These are phyloP conservation scores for Citeromyces siamensis DNA, from an alignment of 1,139 yeast species.

Conservation along the genomic window DNA sequence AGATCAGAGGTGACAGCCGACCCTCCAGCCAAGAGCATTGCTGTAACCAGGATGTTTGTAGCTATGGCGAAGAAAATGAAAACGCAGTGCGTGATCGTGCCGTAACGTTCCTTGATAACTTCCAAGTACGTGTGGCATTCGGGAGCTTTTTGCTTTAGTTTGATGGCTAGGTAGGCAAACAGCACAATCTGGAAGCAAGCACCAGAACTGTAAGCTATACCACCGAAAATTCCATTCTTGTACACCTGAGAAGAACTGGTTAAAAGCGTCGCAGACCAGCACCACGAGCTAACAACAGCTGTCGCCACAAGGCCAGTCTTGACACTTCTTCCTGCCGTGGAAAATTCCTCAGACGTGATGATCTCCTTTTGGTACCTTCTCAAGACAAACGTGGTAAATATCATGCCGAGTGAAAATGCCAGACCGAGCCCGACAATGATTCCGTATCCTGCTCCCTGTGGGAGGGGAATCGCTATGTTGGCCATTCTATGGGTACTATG, in stretches of 20 bases:
- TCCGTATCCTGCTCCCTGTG: slow-evolving; percentile 55
- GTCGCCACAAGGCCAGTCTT: slow-evolving; percentile 25
- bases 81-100: slow-evolving; percentile 24
- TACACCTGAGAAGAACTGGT: slow-evolving; percentile 9
- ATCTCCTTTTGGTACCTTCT: slow-evolving; percentile 21
- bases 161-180: slow-evolving; percentile 40
- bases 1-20: slow-evolving; percentile 28
- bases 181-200: slow-evolving; percentile 30
- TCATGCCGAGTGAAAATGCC: slow-evolving; percentile 27
- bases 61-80: slow-evolving; percentile 21
- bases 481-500: no score
- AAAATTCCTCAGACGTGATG: slow-evolving; percentile 27
- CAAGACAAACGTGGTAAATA: slow-evolving; percentile 20
- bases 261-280: slow-evolving; percentile 28
- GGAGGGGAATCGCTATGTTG: slow-evolving; percentile 22
- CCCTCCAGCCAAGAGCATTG: slow-evolving; percentile 31
- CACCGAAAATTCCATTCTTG: slow-evolving; percentile 1
- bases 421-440: slow-evolving; percentile 27
- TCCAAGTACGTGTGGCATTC: slow-evolving; percentile 47
- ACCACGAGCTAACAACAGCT: slow-evolving; percentile 26
- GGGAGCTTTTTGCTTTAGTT: slow-evolving; percentile 45
- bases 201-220: not conserved
- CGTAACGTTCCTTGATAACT: slow-evolving; percentile 38
- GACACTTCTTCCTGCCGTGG: slow-evolving; percentile 27
- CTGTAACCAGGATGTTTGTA: slow-evolving; percentile 23